Evolutionary conservation across 805 yeast species (phyloP).

Genomic region (Starmerella bacillaris): DNA sequence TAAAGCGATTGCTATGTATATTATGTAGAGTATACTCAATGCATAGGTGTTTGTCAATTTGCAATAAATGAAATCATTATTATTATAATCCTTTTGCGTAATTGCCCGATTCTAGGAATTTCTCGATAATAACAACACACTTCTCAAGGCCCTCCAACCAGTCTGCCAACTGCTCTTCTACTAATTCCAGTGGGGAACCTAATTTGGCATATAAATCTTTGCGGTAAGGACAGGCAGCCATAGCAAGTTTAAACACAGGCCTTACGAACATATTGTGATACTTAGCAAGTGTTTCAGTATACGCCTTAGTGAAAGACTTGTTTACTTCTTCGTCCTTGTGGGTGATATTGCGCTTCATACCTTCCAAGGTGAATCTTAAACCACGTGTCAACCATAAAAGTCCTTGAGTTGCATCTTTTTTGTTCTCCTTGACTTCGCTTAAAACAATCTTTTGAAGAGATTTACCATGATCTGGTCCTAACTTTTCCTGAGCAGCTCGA

Average conservation of each 20-base stretch:
- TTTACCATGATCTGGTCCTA: constrained; percentile 30
- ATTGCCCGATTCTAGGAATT: constrained; percentile 60
- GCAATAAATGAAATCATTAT: no score
- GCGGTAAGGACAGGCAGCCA: constrained; percentile 90
- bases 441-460: constrained; percentile 65
- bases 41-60: no score
- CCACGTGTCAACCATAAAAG: constrained; percentile 70
- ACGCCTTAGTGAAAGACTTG: constrained; percentile 69
- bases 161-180: constrained; percentile 39
- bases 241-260: constrained; percentile 80
- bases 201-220: constrained; percentile 66
- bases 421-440: constrained; percentile 47
- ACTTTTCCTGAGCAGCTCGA: constrained; percentile 37
- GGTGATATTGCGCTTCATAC: constrained; percentile 62
- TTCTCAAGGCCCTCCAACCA: constrained; percentile 68
- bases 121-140: constrained; percentile 54
- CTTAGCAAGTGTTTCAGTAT: constrained; percentile 59
- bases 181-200: constrained; percentile 42
- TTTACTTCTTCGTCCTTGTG: constrained; percentile 47
- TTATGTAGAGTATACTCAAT: no score
- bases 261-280: constrained; percentile 67
- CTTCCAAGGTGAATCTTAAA: constrained; percentile 74
- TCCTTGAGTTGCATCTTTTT: constrained; percentile 76
- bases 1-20: no score
- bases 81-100: constrained; percentile 69